Conservation (phyloP, 2,329 filamentous ascomycete species). For the Myriosclerotinia scirpicola region DNA sequence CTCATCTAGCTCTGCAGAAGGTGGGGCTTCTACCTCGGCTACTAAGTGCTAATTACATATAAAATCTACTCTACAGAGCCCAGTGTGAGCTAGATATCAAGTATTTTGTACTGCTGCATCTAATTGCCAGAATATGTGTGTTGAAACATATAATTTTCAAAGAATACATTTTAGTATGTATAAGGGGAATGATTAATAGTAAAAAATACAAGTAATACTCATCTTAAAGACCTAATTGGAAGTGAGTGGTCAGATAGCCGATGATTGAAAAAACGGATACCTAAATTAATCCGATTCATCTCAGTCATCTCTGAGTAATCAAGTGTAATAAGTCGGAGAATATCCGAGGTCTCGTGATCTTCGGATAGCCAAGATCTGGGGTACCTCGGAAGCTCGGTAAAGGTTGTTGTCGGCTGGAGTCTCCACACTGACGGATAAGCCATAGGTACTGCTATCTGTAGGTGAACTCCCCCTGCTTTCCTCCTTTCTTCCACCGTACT, state of each 20-base stretch:
- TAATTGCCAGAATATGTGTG: background rate
- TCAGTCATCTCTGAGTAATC: background rate
- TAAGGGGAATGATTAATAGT: no score
- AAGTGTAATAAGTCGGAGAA: background rate
- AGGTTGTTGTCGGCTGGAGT: background rate
- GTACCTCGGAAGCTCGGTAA: constrained; percentile 11
- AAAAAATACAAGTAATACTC: no score
- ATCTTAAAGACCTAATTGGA: no score
- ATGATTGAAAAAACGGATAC: background rate
- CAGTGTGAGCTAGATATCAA: background rate
- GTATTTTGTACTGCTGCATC: background rate
- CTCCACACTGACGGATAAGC: background rate
- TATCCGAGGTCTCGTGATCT: background rate
- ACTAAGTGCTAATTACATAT: background rate
- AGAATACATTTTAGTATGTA: no score
- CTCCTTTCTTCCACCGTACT: background rate
- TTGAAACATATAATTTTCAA: background rate
- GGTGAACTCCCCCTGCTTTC: background rate
- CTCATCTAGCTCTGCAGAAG: background rate
- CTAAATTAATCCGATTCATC: background rate
- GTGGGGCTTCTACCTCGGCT: background rate
- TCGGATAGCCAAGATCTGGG: constrained; percentile 1
- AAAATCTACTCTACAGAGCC: background rate
- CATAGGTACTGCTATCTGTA: background rate
- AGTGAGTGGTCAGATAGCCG: background rate